A percentile compares a stretch with the other conserved stretches of the same genome.
Conservation (phyloP, 164 flowering plant genomes). For the Annona squamosa region DNA sequence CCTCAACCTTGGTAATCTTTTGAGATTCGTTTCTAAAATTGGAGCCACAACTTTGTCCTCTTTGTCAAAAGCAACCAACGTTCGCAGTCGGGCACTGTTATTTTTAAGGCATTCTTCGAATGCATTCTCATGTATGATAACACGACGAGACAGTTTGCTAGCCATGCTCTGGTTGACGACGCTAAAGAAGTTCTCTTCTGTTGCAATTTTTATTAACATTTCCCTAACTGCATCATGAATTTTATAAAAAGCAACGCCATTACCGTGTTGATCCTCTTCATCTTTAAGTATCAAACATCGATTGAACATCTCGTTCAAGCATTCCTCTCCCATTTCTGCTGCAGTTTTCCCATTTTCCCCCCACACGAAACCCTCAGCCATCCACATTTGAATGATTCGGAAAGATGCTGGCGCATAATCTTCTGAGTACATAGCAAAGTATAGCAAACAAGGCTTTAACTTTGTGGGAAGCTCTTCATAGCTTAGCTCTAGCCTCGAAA, state of each 20-base stretch:
- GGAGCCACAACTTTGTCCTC: neutral
- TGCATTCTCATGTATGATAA: neutral
- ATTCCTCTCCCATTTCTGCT: conserved; percentile 6
- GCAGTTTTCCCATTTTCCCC: neutral
- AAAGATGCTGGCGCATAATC: neutral
- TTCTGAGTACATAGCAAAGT: neutral
- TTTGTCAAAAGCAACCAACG: neutral
- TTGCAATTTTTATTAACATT: neutral
- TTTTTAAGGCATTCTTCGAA: neutral
- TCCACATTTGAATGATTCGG: neutral
- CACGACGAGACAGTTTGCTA: neutral
- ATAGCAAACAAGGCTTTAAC: neutral
- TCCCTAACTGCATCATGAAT: neutral
- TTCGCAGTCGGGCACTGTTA: neutral
- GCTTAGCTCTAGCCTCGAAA: neutral
- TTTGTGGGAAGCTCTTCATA: neutral
- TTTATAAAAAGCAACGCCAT: neutral
- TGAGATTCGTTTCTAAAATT: neutral
- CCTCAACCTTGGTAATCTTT: conserved; percentile 1
- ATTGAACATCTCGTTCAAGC: neutral
- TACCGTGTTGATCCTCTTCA: neutral
- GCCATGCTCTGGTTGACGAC: neutral
- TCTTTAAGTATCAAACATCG: neutral
- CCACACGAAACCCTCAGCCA: neutral
- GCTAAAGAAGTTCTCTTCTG: neutral